Base-by-base conservation (phyloP, 441 rosid species). In the Populus hybrid region DNA sequence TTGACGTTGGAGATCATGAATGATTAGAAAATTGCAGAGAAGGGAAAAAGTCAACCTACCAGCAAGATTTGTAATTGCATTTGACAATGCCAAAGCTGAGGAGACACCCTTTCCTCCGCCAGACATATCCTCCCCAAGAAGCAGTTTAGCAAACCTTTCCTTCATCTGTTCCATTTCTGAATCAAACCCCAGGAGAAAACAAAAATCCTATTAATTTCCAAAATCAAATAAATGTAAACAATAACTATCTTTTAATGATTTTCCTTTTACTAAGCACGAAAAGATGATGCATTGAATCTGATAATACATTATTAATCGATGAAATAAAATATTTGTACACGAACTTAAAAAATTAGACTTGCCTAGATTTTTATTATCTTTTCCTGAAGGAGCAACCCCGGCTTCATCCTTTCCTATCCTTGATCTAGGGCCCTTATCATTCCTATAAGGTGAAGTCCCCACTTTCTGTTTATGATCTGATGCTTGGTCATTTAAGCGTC, bases 91-190 rank as follows among this genome's bases (percentile, higher is more conserved):
- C 66, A 97, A 83, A 76, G 99, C 99, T 59, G 99, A 97, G 18
- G 97, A 92, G 70, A 97, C 97, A 29, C 99, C 99, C 85, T 94
- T 90, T 38, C 98, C 97, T 80, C 99, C 98, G 26, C 99, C 98
- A 50, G 99, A 94, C 98, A 97, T 94, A 72, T 97, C 99, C 82
- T 94, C 99, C 21, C 99, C 99, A 76, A 94, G 65, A 45, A 96
- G 92, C 85, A 96, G 73, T 86, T 93, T 96, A 3, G 93, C 88
- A 80, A 93, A 93, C 80, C 87, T 90, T 76, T 97, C 99, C 89
- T 89, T 91, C 93, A 94, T 88, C 75, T 91, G 93, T 23, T 94
- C 94, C 84, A 81, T 84, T 59, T 87, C 99, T 97, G 93, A 72
- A 80, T 73, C 79, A 79, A 77, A 77, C 42, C 5, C 77, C 77